Evolutionary conservation across 2,329 filamentous ascomycete species (phyloP), one percentile per base, ranked within the genome.

Genomic region (Botryotinia convoluta): DNA sequence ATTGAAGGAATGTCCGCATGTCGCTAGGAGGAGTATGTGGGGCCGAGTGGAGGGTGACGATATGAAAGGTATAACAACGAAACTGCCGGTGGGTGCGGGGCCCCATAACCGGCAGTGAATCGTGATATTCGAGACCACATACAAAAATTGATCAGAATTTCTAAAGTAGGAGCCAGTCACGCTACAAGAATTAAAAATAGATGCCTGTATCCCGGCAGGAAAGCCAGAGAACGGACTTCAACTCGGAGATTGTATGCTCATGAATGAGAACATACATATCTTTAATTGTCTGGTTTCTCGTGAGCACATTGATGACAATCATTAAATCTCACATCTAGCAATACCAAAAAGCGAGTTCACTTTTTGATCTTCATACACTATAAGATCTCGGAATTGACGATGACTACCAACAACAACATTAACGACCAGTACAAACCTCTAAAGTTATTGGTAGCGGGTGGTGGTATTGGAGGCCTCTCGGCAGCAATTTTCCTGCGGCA

Each of bases 391-490:
- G 22, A n/a, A 57, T 18, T 18, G 42, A n/a, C 32, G 22, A 70
- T 70, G 68, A 22, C 61, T 57, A 57, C 39, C 29, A 67, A 68
- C 32, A 39, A 37, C 29, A 69, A 32, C 2, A 60, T 42, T 42
- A 32, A 42, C 20, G 37, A 44, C 14, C 37, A 61, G 12, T 42
- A 61, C 20, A 60, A 37, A 37, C 69, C 69, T 20, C 54, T 76
- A 67, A 73, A 76, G n/a, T 63, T 77, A 32, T 45, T 75, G 63
- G 72, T 77, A 57, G 69, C 72, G 39, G 75, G 76, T n/a, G 76
- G 79, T 2, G 87, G 87, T 2, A 88, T 89, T 45, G 86, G 86
- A n/a, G 87, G 87, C 0, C 79, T 89, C 8, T 83, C 83, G 16
- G 84, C 86, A 3, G 87, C 86, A 0, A 86, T 90, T 37, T 85